Conservation (phyloP, 106 monocot species). For the Allium cepa region DNA sequence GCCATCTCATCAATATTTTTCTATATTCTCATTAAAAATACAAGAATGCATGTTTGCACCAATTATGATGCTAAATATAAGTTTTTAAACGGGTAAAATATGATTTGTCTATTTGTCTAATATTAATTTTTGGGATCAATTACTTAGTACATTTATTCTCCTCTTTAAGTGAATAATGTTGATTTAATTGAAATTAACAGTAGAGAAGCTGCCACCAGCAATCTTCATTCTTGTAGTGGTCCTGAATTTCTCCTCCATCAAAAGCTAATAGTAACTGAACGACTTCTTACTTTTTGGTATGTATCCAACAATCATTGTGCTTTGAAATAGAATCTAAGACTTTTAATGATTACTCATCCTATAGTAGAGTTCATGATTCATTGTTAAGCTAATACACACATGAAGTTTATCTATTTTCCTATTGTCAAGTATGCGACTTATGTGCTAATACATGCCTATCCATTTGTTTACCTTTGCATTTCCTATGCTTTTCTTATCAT, state of each 20-base stretch:
- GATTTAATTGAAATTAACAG: conserved; percentile 27
- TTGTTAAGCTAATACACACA: conserved; percentile 19
- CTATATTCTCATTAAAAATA: not conserved
- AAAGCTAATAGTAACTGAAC: no score
- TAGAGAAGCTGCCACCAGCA: conserved; percentile 24
- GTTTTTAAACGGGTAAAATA: no score
- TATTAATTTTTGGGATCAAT: not conserved
- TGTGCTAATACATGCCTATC: no score
- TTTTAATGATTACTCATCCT: conserved; percentile 2
- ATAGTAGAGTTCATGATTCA: not conserved
- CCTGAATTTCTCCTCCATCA: no score
- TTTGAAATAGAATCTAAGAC: not conserved
- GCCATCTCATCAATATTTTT: no score
- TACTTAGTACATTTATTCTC: not conserved
- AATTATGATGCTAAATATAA: no score
- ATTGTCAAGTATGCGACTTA: conserved; percentile 15
- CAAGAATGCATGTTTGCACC: no score
- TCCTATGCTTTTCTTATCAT: no score
- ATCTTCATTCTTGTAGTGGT: conserved; percentile 34
- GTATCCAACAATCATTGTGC: no score
- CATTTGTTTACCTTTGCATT: no score
- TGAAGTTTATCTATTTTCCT: conserved; percentile 30
- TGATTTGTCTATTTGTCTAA: no score
- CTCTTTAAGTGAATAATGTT: conserved; percentile 24
- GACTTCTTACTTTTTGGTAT: no score